phyloP scores from a whole-genome alignment of 768 basidiomycete genomes.

The Podaxis sp. region DNA sequence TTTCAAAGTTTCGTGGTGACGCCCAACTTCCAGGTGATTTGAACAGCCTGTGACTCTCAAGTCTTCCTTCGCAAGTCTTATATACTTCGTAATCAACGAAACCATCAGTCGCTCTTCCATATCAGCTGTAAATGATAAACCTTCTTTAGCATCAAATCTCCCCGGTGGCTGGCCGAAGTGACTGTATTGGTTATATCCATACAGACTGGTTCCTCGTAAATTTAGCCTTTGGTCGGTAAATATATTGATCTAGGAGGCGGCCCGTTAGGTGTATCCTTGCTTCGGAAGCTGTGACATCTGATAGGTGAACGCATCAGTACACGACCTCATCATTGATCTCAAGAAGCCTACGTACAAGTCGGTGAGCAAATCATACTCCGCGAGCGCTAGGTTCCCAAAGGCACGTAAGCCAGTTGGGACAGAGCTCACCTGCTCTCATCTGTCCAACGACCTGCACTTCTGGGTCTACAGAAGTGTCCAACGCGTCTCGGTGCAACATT shows the following conservation, averaged over 20 bases:
- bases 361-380: background rate
- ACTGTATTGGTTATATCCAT: background rate
- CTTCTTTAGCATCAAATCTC: background rate
- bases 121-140: background rate
- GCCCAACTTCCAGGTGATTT: background rate
- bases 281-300: background rate
- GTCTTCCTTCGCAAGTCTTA: background rate
- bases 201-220: background rate
- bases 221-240: background rate
- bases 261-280: background rate
- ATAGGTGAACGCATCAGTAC: background rate
- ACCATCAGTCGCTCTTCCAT: background rate
- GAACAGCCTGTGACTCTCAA: too few species aligned
- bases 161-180: background rate
- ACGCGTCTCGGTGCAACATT: background rate
- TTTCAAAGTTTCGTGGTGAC: background rate
- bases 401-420: background rate
- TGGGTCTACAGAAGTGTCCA: background rate
- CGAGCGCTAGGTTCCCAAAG: background rate
- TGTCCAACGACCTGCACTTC: background rate
- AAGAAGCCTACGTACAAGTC: background rate
- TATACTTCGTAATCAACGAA: background rate
- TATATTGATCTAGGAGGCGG: background rate
- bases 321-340: background rate
- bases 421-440: slow-evolving; percentile 6